Base-by-base conservation (phyloP, 1,139 yeast species). In the Geotrichum klebahnii region DNA sequence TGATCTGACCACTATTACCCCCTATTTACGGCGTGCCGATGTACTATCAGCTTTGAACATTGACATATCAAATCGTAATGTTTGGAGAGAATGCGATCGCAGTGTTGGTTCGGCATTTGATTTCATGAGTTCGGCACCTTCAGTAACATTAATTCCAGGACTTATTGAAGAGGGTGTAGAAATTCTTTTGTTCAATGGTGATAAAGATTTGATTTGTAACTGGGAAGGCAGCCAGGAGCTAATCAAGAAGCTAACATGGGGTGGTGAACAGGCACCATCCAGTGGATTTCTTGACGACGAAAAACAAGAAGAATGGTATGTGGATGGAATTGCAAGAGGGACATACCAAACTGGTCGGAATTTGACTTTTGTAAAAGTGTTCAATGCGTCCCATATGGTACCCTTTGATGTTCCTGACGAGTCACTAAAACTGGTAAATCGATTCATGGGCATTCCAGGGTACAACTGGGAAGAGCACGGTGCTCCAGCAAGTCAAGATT, bases 341-440 rank as follows among this genome's bases (percentile, higher is more conserved):
- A 45, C 54, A 16, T 59, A 63, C 32, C 67, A 61, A 39, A 51
- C 59, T 8, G 90, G 81, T 50, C 76, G 89, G 55, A 87, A 87
- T 61, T 72, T 92, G 60, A 85, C 96, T 0, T 85, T 83, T 65
- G 79, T 87, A 26, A 79, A 81, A 55, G 79, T 90, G 1, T 80
- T 71, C 62, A 80, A 87, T 59, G 79, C 96, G 0, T 83, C 95
- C 3, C 98, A 92, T 64, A 92, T 92, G 99, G 95, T 90, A 19
- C 96, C 98, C 1, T 84, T 80, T 60, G 97, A 92, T 63, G 68
- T 79, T 49, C 87, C 95, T 0, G 79, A 75, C 42, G 73, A 78
- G 29, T 77, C 90, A 5, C 73, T 89, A 58, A 88, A 90, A 28
- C 71, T 92, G 63, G 51, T 70, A 37, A 61, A 68, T 50, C 55